These are phyloP conservation scores for Penicillium arizonense DNA, from an alignment of 495 filamentous ascomycete species.

Conservation along the genomic window DNA sequence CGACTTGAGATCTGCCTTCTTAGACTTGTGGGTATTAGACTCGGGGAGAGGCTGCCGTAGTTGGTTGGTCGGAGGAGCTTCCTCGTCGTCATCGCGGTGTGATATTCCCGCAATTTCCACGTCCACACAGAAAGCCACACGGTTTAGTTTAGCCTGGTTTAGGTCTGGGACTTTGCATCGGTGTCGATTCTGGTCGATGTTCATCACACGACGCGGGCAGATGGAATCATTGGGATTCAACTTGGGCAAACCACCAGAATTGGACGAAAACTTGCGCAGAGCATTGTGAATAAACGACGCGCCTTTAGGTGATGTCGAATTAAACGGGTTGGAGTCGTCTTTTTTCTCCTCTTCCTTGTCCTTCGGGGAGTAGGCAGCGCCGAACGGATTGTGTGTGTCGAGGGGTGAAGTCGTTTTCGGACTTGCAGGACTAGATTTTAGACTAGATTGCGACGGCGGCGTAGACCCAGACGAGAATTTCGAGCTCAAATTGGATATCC, in stretches of 20 bases:
- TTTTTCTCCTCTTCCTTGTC: conserved; percentile 54
- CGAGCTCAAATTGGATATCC: conserved; percentile 89
- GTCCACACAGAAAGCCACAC: conserved; percentile 94
- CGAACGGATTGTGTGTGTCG: conserved; percentile 46
- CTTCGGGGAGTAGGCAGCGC: conserved; percentile 54
- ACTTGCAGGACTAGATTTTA: conserved; percentile 37
- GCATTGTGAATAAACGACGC: conserved; percentile 79
- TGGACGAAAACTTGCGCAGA: conserved; percentile 76
- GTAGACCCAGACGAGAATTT: conserved; percentile 79
- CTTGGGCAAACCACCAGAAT: conserved; percentile 48
- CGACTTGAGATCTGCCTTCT: conserved; percentile 54
- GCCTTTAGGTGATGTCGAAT: conserved; percentile 64
- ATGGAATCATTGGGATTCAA: conserved; percentile 49
- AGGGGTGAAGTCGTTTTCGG: conserved; percentile 46
- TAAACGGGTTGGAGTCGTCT: conserved; percentile 57
- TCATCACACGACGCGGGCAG: conserved; percentile 79
- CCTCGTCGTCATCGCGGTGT: conserved; percentile 40
- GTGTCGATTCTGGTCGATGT: conserved; percentile 76
- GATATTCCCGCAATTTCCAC: conserved; percentile 87
- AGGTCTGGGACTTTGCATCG: conserved; percentile 77
- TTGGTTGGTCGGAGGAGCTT: conserved; percentile 30
- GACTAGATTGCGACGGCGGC: conserved; percentile 42
- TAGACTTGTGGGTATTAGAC: conserved; percentile 45
- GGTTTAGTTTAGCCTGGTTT: conserved; percentile 73
- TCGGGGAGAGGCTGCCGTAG: conserved; percentile 26